A percentile compares a stretch with the other conserved stretches of the same genome.
Evolutionary conservation across 2,329 filamentous ascomycete genomes (phyloP).

Genomic region (Verticillium tricorpus): DNA sequence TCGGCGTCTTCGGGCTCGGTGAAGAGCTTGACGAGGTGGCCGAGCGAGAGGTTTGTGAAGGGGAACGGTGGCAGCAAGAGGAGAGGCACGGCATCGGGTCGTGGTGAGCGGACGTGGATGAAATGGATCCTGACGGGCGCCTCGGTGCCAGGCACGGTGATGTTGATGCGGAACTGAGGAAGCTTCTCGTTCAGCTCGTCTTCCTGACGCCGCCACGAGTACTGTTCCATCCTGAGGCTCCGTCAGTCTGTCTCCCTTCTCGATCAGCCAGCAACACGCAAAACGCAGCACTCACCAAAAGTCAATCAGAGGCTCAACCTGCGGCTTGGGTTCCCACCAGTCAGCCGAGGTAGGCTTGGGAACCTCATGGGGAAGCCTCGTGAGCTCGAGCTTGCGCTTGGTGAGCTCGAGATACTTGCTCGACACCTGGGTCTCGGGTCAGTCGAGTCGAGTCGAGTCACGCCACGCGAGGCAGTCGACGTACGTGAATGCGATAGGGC

Average conservation of each 20-base stretch:
- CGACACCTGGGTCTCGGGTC: slow-evolving; percentile 45
- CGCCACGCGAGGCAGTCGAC: slow-evolving; percentile 19
- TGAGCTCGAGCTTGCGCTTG: slow-evolving; percentile 61
- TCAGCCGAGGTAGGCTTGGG: slow-evolving; percentile 40
- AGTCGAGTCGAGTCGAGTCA: no score
- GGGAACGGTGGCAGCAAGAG: slow-evolving; percentile 64
- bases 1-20: slow-evolving; percentile 45
- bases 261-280: no score
- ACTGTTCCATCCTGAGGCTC: slow-evolving; percentile 55
- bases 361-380: slow-evolving; percentile 57
- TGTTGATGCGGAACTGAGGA: slow-evolving; percentile 60
- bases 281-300: slow-evolving; percentile 45
- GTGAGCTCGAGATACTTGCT: slow-evolving; percentile 64
- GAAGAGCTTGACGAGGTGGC: slow-evolving; percentile 49
- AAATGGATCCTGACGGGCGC: slow-evolving; percentile 56
- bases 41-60: slow-evolving; percentile 56
- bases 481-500: slow-evolving; percentile 54
- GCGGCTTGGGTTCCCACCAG: slow-evolving; percentile 57
- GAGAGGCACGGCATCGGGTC: slow-evolving; percentile 53
- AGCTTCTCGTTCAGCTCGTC: slow-evolving; percentile 50
- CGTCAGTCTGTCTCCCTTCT: neutral
- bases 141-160: slow-evolving; percentile 36
- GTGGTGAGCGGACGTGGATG: slow-evolving; percentile 53
- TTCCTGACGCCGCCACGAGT: slow-evolving; percentile 61
- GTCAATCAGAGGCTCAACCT: slow-evolving; percentile 61